Evolutionary conservation across 257 asterid species (phyloP).

Genomic region (Craterostigma plantagineum): DNA sequence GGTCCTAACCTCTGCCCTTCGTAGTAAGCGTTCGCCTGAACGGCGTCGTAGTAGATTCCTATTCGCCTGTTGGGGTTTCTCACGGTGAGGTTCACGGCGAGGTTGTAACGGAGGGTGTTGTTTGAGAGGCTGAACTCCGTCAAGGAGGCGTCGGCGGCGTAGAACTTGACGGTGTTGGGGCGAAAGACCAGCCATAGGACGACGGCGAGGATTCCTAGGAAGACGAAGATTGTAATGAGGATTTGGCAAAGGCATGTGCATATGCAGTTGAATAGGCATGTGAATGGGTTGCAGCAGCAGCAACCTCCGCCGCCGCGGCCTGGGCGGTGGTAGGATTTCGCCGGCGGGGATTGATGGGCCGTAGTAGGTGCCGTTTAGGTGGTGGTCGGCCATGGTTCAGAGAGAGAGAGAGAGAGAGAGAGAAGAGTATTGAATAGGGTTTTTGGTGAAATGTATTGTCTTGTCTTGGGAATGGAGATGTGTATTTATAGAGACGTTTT

Average conservation of each 20-base stretch:
- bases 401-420: not conserved
- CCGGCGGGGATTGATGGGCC: constrained; percentile 72
- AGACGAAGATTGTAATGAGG: constrained; percentile 24
- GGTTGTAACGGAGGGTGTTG: constrained; percentile 45
- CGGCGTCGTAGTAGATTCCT: constrained; percentile 63
- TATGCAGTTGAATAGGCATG: constrained; percentile 40
- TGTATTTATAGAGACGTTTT: no score
- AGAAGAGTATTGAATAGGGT: no score
- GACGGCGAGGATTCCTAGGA: constrained; percentile 22
- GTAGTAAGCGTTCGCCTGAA: constrained; percentile 53
- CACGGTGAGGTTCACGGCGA: constrained; percentile 44
- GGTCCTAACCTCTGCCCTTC: constrained; percentile 25
- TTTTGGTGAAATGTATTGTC: no score
- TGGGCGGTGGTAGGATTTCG: constrained; percentile 49
- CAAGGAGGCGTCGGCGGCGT: constrained; percentile 39
- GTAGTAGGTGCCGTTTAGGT: constrained; percentile 74
- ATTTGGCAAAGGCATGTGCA: constrained; percentile 62
- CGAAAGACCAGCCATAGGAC: constrained; percentile 56
- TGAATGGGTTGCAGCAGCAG: constrained; percentile 62
- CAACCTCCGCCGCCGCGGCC: constrained; percentile 46
- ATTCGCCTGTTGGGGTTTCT: constrained; percentile 75
- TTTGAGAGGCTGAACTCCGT: constrained; percentile 36
- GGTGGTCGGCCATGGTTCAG: constrained; percentile 9
- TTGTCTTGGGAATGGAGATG: no score
- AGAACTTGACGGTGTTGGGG: constrained; percentile 47